Evolutionary conservation across 257 asterid genomes (phyloP), one percentile per base, ranked within the genome.

Genomic region (Ilex asprella): DNA sequence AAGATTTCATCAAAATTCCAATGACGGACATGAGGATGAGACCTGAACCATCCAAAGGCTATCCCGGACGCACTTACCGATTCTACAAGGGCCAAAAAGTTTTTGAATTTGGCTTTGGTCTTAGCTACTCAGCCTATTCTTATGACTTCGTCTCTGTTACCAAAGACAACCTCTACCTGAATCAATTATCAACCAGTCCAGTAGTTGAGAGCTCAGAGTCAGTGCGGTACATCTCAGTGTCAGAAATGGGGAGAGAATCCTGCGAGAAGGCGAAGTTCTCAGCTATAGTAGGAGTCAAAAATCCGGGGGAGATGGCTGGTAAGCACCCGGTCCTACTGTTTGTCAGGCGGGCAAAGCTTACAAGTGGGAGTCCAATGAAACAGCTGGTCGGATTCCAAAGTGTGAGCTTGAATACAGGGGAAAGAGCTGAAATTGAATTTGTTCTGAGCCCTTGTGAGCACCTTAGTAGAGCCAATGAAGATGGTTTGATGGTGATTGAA

Each of bases 11-110:
- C 35, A 77, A 39, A 5, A 69, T 87, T 54, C 85, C 97, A 52
- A 90, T 90, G 97, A 90, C 91, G 2, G 87, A 90, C 76, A 87
- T 90, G 97, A 85, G 95, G 60, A 90, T 87, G 95, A 72, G 97
- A 66, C 72, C 97, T 1, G 84, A 86, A 35, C 81, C 67, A 31
- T 54, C 79, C 2, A 61, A 88, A 4, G 82, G 95, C 15, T 90
- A 87, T 59, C 95, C 90, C 0, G 97, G 95, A 6, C 84, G 95
- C 1, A 84, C 95, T 0, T 90, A 85, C 62, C 69, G 95, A 7
- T 90, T 90, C 74, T 87, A 90, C 81, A 76, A 60, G 0, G 95
- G 97, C 13, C 71, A 76, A 35, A 85, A 75, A 62, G 87, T 90
- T 58, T 90, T 78, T 15, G 81, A 78, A 62, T 90, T 85, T 13